Evolutionary conservation across 257 asterid genomes (phyloP).

Genomic region (Solanum paucissectum): DNA sequence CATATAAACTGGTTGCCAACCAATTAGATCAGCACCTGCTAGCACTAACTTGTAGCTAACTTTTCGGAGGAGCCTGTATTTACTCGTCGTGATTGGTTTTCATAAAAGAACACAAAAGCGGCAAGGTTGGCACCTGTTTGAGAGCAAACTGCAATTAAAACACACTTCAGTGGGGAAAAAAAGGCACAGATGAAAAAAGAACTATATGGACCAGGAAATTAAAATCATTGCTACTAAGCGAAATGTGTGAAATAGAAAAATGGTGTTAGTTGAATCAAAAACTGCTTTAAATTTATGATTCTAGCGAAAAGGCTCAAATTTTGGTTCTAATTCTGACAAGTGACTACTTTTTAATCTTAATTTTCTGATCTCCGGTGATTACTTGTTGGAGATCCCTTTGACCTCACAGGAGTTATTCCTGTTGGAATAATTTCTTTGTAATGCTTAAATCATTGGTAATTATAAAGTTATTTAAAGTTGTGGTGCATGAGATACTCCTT

Average conservation of each 20-base stretch:
- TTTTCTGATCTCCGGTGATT: background rate
- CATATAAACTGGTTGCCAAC: background rate
- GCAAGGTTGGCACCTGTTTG: background rate
- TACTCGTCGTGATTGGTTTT: background rate
- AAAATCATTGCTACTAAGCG: background rate
- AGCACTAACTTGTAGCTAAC: background rate
- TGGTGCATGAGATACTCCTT: background rate
- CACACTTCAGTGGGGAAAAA: background rate
- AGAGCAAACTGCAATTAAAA: background rate
- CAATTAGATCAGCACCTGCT: background rate
- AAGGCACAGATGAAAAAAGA: background rate
- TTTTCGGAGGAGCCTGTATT: background rate
- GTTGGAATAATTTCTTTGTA: background rate
- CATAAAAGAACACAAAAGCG: background rate
- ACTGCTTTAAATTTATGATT: background rate
- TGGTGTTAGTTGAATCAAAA: background rate
- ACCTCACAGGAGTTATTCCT: background rate
- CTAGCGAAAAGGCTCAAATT: background rate
- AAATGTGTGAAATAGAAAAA: background rate
- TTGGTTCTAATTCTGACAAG: background rate
- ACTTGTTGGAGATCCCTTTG: background rate
- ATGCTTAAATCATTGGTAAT: background rate
- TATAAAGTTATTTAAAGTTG: background rate
- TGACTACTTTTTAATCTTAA: background rate
- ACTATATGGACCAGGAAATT: background rate